phyloP scores from a whole-genome alignment of 176 grass and related monocot species.

The Raddia distichophylla region DNA sequence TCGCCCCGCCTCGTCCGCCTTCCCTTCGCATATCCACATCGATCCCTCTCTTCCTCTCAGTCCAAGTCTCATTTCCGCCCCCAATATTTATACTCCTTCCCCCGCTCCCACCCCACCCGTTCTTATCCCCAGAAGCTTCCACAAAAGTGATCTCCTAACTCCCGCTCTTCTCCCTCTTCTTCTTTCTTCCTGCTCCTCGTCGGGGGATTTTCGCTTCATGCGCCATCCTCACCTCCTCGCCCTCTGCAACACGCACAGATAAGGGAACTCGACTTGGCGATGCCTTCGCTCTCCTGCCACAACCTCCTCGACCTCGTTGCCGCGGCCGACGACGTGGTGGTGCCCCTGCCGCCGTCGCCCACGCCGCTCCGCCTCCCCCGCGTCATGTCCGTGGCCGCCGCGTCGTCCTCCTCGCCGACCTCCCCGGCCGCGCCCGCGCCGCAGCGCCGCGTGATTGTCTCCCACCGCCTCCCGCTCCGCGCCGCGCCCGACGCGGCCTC shows the following conservation, averaged over 20 bases:
- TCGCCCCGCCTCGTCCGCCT: constrained; percentile 7
- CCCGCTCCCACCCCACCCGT: not conserved
- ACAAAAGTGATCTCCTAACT: not conserved
- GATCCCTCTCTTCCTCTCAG: not conserved
- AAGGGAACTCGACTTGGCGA: not conserved
- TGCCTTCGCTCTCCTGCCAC: constrained; percentile 84
- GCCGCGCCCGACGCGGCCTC: constrained; percentile 36
- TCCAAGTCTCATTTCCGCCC: not conserved
- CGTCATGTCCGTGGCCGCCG: constrained; percentile 58
- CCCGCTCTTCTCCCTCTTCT: not conserved
- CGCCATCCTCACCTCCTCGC: constrained; percentile 18
- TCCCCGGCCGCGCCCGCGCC: not conserved
- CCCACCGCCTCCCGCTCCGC: constrained; percentile 78
- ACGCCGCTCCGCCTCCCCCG: constrained; percentile 65
- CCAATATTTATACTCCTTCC: constrained; percentile 20
- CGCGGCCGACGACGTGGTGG: constrained; percentile 43
- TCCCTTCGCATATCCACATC: not conserved
- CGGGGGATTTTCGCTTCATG: constrained; percentile 36
- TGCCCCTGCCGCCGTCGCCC: constrained; percentile 47
- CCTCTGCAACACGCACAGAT: constrained; percentile 39
- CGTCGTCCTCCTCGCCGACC: constrained; percentile 40
- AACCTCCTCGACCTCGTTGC: constrained; percentile 81
- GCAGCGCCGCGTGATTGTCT: constrained; percentile 67
- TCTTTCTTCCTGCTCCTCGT: not conserved
- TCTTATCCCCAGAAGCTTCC: constrained; percentile 58